Base-by-base conservation (phyloP, 305 asterid species). In the Solanum chacoense region DNA sequence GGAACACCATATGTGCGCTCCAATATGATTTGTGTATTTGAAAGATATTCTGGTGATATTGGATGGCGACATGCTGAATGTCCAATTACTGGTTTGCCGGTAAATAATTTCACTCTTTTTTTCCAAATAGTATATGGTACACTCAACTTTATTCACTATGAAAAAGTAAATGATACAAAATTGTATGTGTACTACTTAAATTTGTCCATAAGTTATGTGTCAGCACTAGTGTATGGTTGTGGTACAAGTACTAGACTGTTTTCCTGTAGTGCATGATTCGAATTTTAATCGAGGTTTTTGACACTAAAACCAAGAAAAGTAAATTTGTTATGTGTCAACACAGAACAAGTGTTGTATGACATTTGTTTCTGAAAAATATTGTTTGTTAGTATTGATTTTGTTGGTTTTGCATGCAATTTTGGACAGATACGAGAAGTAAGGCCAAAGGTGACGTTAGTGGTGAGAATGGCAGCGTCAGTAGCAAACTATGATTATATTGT, bases 1-100 rank as follows among this genome's bases (percentile, higher is more conserved):
- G 99, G 99, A 20, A 94, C 98, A 11, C 99, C 99, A 0, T 96
- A 96, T 69, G 94, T 97, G 7, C 89, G 98, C 11, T 93, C 98
- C 1, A 90, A 94, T 79, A 96, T 97, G 99, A 91, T 97, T 7
- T 97, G 99, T 37, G 93, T 97, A 31, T 97, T 94, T 40, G 99
- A 97, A 92, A 95, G 98, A 83, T 97, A 97, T 65, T 93, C 94
- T 0, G 99, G 99, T 38, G 99, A 97, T 38, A 93, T 96, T 50
- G 98, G 95, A n/a, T 97, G 99, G 99, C 90, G 99, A 38, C 99
- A 97, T 91, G 90, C 99, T 0, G 99, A 97, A 88, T 91, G 93
- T 90, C 99, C 99, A 2, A 94, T 97, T 75, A 94, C 97, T 6
- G 98, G 98, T 87, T 84, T 97, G 92, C 94, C 91, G 94, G 98